Conservation (phyloP, 75 land plant genomes). For the Picea glauca region DNA sequence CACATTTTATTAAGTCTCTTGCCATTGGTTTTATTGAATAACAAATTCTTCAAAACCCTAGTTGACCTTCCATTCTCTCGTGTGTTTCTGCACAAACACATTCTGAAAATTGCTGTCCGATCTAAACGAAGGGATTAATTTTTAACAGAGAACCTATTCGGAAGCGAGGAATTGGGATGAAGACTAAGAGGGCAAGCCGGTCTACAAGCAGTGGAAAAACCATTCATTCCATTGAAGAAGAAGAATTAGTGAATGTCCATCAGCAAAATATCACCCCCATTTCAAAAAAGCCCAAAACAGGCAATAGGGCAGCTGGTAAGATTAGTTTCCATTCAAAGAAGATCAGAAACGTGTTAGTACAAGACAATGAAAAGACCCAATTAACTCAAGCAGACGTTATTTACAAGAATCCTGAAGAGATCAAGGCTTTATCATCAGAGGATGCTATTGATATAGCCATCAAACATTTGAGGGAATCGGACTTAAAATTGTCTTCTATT, state of each 20-base stretch:
- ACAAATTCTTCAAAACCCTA: too few species aligned
- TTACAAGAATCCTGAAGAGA: not conserved
- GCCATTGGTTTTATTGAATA: too few species aligned
- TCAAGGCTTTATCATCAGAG: constrained; percentile 20
- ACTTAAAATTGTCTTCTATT: constrained; percentile 42
- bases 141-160: too few species aligned
- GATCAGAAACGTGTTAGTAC: constrained; percentile 2
- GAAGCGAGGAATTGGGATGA: not conserved
- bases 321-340: constrained; percentile 1
- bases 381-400: not conserved
- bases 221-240: not conserved
- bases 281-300: not conserved
- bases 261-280: not conserved
- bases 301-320: not conserved
- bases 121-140: too few species aligned
- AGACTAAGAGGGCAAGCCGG: not conserved
- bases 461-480: constrained; percentile 48
- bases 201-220: not conserved
- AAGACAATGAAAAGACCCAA: not conserved
- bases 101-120: too few species aligned
- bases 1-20: too few species aligned
- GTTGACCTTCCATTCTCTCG: too few species aligned
- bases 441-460: constrained; percentile 53
- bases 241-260: not conserved
- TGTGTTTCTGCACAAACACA: too few species aligned